These are phyloP conservation scores for Cladosporium colombiae DNA, from an alignment of 2,329 filamentous ascomycete species.

Conservation along the genomic window DNA sequence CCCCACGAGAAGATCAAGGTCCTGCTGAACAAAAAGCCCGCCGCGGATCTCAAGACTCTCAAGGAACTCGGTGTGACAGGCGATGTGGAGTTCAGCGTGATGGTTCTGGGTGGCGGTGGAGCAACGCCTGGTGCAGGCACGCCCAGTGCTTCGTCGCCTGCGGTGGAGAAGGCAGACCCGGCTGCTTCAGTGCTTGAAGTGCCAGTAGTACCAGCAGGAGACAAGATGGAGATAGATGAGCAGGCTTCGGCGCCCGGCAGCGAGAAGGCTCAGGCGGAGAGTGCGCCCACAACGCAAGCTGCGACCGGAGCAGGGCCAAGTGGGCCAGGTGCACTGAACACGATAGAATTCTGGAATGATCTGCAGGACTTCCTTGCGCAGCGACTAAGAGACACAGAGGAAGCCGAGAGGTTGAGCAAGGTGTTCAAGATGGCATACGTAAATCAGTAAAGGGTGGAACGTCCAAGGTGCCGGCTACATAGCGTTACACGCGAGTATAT, in stretches of 20 bases:
- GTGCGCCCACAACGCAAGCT: constrained; percentile 57
- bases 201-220: constrained; percentile 13
- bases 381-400: constrained; percentile 69
- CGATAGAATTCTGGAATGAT: constrained; percentile 82
- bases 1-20: constrained; percentile 81
- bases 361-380: constrained; percentile 77
- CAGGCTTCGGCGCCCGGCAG: constrained; percentile 32
- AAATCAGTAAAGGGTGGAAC: constrained; percentile 29
- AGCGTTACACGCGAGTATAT: not conserved
- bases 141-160: constrained; percentile 41
- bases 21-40: constrained; percentile 83
- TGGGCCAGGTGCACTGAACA: constrained; percentile 59
- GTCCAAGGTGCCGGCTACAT: not conserved
- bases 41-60: constrained; percentile 45
- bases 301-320: constrained; percentile 26
- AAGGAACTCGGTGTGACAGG: constrained; percentile 48
- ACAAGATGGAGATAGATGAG: constrained; percentile 38
- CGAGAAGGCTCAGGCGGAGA: constrained; percentile 41
- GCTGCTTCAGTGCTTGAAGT: constrained; percentile 27
- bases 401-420: constrained; percentile 64
- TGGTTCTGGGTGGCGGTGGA: constrained; percentile 70
- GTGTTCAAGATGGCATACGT: constrained; percentile 75
- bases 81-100: constrained; percentile 75
- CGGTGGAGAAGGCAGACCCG: constrained; percentile 44
- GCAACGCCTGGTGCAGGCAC: constrained; percentile 32